Evolutionary conservation across 768 basidiomycete genomes (phyloP), one percentile per base, ranked within the genome.

Genomic region (Panus rudis): DNA sequence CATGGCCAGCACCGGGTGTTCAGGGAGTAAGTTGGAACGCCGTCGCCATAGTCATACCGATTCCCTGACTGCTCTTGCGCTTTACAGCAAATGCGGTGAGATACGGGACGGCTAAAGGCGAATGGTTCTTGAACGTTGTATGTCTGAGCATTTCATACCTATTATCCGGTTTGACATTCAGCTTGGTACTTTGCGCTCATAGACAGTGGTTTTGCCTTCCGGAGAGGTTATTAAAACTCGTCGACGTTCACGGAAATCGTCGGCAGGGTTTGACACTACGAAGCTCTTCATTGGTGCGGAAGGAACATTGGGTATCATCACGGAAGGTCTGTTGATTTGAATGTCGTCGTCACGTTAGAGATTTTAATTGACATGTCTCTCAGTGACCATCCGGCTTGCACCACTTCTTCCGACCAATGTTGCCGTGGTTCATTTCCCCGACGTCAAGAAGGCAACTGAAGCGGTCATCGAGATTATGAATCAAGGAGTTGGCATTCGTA

Each of bases 281-380:
- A 92, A 92, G 58, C 61, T 92, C 3, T 92, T 92, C 64, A 84
- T 92, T 37, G 91, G 91, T 4, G 87, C 88, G 2, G 91, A 92
- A 61, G 91, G 91, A 5, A 93, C 90, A 0, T 60, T 92, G 34
- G 91, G 91, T 3, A 84, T 93, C 50, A 78, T 93, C n/a, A 91
- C 87, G 0, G 90, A 92, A 67, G 83, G 84, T 75, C 41, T 37
- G 52, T 41, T 6, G 14, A 16, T 10, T 11, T 24, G 19, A 23
- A 10, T 24, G 24, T 12, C n/a, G n/a, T 19, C 16, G 21, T 24
- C 14, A 37, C 35, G 20, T 11, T 19, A n/a, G 11, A 19, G 8
- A 10, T 32, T n/a, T 10, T 39, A 10, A 17, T 22, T 26, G 11
- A 19, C 27, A 28, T 34, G 10, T 14, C 14, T 14, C 16, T 17